A percentile compares a stretch with the other conserved stretches of the same genome.
These are phyloP conservation scores for Orbilia javanica DNA, from an alignment of 2,329 filamentous ascomycete species.

Conservation along the genomic window DNA sequence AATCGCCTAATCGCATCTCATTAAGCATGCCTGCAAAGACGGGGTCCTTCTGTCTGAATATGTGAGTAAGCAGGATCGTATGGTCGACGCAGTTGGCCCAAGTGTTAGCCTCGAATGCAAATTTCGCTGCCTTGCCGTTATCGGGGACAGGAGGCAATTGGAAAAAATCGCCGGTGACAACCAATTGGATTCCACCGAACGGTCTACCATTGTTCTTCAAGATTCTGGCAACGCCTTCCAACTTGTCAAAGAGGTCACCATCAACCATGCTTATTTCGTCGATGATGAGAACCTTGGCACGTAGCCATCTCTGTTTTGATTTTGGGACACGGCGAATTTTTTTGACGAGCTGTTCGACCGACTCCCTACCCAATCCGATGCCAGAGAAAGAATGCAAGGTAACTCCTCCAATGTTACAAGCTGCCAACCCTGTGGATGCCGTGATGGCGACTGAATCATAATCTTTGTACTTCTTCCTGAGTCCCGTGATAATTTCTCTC, in stretches of 20 bases:
- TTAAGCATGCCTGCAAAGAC: conserved; percentile 96
- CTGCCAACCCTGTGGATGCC: conserved; percentile 93
- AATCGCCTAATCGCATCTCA: conserved; percentile 91
- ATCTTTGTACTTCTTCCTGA: conserved; percentile 84
- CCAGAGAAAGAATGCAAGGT: conserved; percentile 96
- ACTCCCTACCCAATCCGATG: conserved; percentile 93
- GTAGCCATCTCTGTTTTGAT: conserved; percentile 87
- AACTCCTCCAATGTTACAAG: conserved; percentile 95
- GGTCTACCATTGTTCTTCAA: conserved; percentile 91
- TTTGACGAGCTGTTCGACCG: conserved; percentile 81
- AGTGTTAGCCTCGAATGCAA: conserved; percentile 90
- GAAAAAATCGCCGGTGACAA: conserved; percentile 98
- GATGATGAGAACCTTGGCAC: conserved; percentile 86
- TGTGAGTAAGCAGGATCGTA: conserved; percentile 92
- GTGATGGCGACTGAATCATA: conserved; percentile 91
- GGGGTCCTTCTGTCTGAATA: conserved; percentile 93
- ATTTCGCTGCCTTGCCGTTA: conserved; percentile 78
- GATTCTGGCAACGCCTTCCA: conserved; percentile 85
- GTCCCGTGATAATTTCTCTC: conserved; percentile 84
- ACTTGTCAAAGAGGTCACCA: conserved; percentile 94
- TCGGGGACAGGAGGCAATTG: conserved; percentile 93
- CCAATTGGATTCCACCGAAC: conserved; percentile 94
- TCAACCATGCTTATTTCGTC: conserved; percentile 99
- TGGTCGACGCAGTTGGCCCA: conserved; percentile 95
- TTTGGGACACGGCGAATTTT: conserved; percentile 92